phyloP scores from a whole-genome alignment of 257 asterid genomes.

The Agastache rugosa region DNA sequence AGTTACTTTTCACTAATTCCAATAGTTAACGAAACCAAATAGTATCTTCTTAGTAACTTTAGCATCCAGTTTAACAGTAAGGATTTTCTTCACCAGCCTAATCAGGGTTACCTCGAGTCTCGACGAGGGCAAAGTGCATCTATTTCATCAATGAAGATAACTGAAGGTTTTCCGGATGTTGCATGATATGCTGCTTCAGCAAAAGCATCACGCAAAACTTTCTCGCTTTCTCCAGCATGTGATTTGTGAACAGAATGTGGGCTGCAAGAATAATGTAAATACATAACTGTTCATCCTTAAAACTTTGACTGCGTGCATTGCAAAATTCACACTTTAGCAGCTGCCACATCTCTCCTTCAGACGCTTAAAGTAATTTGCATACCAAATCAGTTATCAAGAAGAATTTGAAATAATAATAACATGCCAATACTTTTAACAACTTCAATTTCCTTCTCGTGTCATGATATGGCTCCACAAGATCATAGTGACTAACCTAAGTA shows the following conservation, averaged over 20 bases:
- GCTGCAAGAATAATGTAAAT: conserved; percentile 51
- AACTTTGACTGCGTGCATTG: neutral
- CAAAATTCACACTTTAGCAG: conserved; percentile 22
- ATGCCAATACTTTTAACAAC: neutral
- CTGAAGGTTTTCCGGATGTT: conserved; percentile 78
- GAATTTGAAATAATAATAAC: neutral
- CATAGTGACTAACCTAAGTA: neutral
- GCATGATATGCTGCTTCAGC: conserved; percentile 76
- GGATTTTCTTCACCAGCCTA: neutral
- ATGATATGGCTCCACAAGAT: neutral
- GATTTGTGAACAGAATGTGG: conserved; percentile 83
- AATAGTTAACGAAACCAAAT: conserved; percentile 1
- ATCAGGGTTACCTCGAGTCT: conserved; percentile 70
- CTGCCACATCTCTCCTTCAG: neutral
- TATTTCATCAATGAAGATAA: conserved; percentile 92
- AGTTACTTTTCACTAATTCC: conserved; percentile 24
- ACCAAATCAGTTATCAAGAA: neutral
- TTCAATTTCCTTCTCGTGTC: neutral
- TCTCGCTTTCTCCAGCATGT: conserved; percentile 93
- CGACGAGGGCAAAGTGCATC: conserved; percentile 93
- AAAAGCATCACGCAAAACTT: conserved; percentile 81
- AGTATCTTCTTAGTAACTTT: conserved; percentile 12
- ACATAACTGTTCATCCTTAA: conserved; percentile 11
- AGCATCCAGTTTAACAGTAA: conserved; percentile 23
- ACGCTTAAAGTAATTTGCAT: neutral